A percentile compares a stretch with the other conserved stretches of the same genome.
These are phyloP conservation scores for Penicillium flavigenum DNA, from an alignment of 495 filamentous ascomycete species.

Conservation along the genomic window DNA sequence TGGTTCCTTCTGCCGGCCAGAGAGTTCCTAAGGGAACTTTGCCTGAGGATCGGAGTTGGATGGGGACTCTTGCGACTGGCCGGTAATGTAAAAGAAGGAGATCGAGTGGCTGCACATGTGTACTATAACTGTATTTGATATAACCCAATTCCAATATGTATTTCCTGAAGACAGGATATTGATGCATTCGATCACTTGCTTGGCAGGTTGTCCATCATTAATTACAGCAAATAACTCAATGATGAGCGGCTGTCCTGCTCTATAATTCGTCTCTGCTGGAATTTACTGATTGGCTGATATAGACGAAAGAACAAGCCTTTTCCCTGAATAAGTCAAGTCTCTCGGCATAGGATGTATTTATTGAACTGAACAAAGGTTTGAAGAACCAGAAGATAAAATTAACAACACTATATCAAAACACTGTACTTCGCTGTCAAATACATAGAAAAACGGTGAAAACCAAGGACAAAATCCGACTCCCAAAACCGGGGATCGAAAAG, in stretches of 20 bases:
- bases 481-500: conserved; percentile 13
- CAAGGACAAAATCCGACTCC: conserved; percentile 19
- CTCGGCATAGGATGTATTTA: neutral
- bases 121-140: conserved; percentile 3
- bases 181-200: neutral
- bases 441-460: conserved; percentile 12
- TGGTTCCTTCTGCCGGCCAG: conserved; percentile 19
- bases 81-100: neutral
- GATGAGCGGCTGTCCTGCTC: neutral
- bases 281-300: neutral
- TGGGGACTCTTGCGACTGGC: conserved; percentile 40
- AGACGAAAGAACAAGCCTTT: neutral
- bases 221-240: neutral
- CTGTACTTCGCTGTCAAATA: conserved; percentile 29
- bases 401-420: conserved; percentile 20
- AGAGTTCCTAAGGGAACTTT: conserved; percentile 25
- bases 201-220: neutral
- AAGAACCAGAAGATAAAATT: conserved; percentile 20
- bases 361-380: neutral
- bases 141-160: neutral
- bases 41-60: conserved; percentile 38
- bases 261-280: too few species aligned
- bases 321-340: neutral
- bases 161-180: neutral
- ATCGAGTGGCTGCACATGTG: neutral